Base-by-base conservation (phyloP, 768 basidiomycete species). In the Lactifluus pinguis region DNA sequence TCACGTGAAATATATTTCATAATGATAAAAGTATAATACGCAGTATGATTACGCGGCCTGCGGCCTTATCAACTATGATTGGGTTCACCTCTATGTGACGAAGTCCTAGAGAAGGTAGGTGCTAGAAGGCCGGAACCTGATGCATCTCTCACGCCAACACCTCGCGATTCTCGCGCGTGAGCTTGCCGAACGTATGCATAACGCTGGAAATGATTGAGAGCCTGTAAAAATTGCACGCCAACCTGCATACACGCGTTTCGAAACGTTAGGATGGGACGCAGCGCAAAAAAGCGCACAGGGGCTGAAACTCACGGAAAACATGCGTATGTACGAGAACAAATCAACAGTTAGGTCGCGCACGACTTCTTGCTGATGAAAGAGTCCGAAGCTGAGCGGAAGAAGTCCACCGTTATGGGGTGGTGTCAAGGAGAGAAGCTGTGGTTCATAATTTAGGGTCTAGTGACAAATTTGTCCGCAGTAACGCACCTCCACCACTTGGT, bases 171-270 rank as follows among this genome's bases (percentile, higher is more conserved):
- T 39, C 80, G 78, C 14, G 82, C 82, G 69, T 89, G 81, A 0
- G 89, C 90, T 70, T 90, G 86, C 48, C 92, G 82, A 29, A 90
- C 83, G 68, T 92, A 95, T 0, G 93, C 89, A 60, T 91, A 88
- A 3, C 89, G 83, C 68, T 93, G 91, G 71, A 95, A 95, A 67
- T 90, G 87, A 69, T 94, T 95, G 29, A 95, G 78, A 10, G 82
- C 76, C 69, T 88, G 84, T 39, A 95, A 73, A 69, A 86, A 91
- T 55, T 87, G 76, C 19, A 85, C 80, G 0, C 93, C 92, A 58
- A 92, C 82, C 92, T 94, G 67, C 39, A 21, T 48, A 38, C 19
- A 34, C 21, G 53, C 21, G 9, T 34, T 25, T 25, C 34, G 9
- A 19, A 4, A 48, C 8, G 10, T 48, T 21, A 61, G 53, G 13